Evolutionary conservation across 805 yeast species (phyloP).

Genomic region (Maudiozyma bulderi): DNA sequence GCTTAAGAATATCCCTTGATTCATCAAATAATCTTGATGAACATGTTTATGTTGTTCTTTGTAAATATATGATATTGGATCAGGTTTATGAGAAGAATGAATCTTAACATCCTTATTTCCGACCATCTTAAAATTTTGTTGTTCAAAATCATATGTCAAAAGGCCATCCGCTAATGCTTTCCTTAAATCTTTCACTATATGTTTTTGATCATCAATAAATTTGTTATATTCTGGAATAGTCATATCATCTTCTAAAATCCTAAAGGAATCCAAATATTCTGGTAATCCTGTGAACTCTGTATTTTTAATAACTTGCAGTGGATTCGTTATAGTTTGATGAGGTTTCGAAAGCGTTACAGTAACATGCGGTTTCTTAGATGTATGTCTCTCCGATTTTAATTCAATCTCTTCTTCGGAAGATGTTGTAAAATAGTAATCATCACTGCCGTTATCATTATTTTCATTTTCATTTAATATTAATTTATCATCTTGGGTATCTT

Average conservation of each 20-base stretch:
- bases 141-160: slow-evolving; percentile 35
- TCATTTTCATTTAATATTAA: not conserved
- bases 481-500: not conserved
- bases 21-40: slow-evolving; percentile 61
- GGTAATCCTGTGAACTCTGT: slow-evolving; percentile 37
- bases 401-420: slow-evolving; percentile 25
- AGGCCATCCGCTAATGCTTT: slow-evolving; percentile 39
- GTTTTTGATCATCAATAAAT: slow-evolving; percentile 45
- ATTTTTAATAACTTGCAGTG: slow-evolving; percentile 41
- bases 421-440: slow-evolving; percentile 23
- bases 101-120: slow-evolving; percentile 34
- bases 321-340: slow-evolving; percentile 47
- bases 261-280: slow-evolving; percentile 45
- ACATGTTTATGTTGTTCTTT: slow-evolving; percentile 36
- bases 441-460: not conserved
- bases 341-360: slow-evolving; percentile 32
- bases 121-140: slow-evolving; percentile 32
- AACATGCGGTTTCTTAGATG: slow-evolving; percentile 15
- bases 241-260: slow-evolving; percentile 52
- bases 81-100: slow-evolving; percentile 34
- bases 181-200: slow-evolving; percentile 35
- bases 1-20: slow-evolving; percentile 67
- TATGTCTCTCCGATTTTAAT: slow-evolving; percentile 7
- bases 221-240: slow-evolving; percentile 49
- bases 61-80: slow-evolving; percentile 35